Conservation (phyloP, 2,329 filamentous ascomycete species). For the Dryadomyces quercivorus region DNA sequence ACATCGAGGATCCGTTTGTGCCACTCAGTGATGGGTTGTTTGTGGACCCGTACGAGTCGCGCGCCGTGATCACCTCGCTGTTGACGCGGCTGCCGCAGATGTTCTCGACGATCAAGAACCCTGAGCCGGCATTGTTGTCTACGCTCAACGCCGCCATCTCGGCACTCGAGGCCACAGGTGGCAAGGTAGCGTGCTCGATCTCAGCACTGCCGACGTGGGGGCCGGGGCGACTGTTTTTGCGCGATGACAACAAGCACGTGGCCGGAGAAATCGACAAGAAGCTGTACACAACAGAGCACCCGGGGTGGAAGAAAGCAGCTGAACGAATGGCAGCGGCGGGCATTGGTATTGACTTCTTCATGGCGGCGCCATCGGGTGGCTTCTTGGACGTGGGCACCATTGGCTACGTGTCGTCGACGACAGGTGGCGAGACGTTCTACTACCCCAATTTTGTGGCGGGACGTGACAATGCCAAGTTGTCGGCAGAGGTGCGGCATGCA, state of each 20-base stretch:
- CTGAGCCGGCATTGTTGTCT: constrained; percentile 78
- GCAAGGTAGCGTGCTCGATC: constrained; percentile 82
- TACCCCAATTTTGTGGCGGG: constrained; percentile 92
- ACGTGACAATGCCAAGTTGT: constrained; percentile 73
- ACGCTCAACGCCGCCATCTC: constrained; percentile 71
- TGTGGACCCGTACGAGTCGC: constrained; percentile 86
- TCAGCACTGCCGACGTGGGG: constrained; percentile 86
- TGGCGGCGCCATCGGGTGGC: constrained; percentile 78
- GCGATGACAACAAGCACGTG: constrained; percentile 78
- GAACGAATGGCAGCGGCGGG: constrained; percentile 80
- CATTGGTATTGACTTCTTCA: constrained; percentile 86
- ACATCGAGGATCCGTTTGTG: constrained; percentile 92
- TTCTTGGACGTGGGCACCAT: constrained; percentile 92
- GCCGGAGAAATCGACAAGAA: constrained; percentile 87
- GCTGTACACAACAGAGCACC: constrained; percentile 80
- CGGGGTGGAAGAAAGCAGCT: constrained; percentile 73
- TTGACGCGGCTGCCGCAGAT: constrained; percentile 71
- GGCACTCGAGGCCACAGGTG: constrained; percentile 77
- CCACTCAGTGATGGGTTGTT: constrained; percentile 86
- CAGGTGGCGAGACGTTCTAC: constrained; percentile 92
- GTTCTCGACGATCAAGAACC: constrained; percentile 79
- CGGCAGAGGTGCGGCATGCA: constrained; percentile 73
- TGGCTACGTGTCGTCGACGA: constrained; percentile 73
- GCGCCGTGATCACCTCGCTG: constrained; percentile 77
- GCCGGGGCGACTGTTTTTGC: constrained; percentile 69